Evolutionary conservation across 169 alveolate genomes (phyloP), one percentile per base, ranked within the genome.

Genomic region (Cytauxzoon felis): DNA sequence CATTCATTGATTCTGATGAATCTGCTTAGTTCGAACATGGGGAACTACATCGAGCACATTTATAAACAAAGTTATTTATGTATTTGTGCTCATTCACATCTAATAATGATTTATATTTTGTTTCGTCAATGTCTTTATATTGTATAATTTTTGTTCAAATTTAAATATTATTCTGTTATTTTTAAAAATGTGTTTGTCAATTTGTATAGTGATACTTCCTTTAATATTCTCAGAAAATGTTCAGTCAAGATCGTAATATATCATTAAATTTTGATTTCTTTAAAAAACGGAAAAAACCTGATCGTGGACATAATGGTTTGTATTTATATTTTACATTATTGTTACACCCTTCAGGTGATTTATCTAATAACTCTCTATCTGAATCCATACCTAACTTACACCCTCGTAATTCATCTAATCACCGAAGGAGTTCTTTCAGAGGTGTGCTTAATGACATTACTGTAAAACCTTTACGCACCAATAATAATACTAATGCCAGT

Each of bases 251-350:
- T 34, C 34, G 32, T 13, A 71, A 65, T 34, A 49, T 27, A 36
- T 62, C 82, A 8, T 40, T 45, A 38, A 45, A 76, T 41, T 71
- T 71, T 49, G 75, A 71, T 60, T 71, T 71, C 58, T 62, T 71
- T 48, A 66, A 50, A 18, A 71, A 71, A 64, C 65, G 82, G 21
- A 71, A 58, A 33, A 54, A 54, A 23, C 3, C 30, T 2, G 29
- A 19, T 24, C 60, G 18, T 7, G 13, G 5, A 49, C 9, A 19
- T 16, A 8, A 5, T n/a, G 7, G 9, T 7, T 26, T n/a, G 62
- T 29, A 36, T 18, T 54, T 54, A 24, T 3, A 18, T 21, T 2
- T 47, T 54, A 48, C 24, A 48, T 9, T 13, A 24, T 27, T 51
- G 24, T 52, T 8, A 38, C 65, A 47, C 54, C 33, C 3, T 13